Evolutionary conservation across 2,329 filamentous ascomycete genomes (phyloP), one percentile per base, ranked within the genome.

Genomic region (Geosmithia morbida): DNA sequence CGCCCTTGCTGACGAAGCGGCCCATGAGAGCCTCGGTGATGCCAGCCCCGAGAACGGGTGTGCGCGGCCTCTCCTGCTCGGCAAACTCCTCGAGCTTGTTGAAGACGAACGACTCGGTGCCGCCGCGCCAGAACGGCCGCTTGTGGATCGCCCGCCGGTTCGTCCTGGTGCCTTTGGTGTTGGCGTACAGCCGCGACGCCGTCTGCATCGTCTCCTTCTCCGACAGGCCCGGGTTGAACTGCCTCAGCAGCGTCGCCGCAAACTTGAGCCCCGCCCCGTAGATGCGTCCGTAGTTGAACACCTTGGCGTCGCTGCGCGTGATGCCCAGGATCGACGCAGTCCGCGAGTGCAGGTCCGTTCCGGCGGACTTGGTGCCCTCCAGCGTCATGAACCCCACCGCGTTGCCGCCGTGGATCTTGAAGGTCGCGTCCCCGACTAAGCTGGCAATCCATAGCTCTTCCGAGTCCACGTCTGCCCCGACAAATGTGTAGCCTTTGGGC

Each of bases 371-470:
- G 45, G 87, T 92, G 14, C 92, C 90, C 66, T 98, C 94, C 1
- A 98, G 71, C 0, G 92, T 98, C 94, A 98, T 98, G 69, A 98
- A 98, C 0, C 94, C 92, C 49, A 98, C 86, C 1, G 94, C 92
- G 59, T 96, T 97, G 47, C 92, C 94, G 41, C 92, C 94, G 55
- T 98, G 92, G 1, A 98, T 71, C 58, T 87, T 84, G 68, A 98
- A 98, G 20, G 89, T 88, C 3, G 92, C 87, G 61, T 98, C 92
- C 20, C 92, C 92, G 2, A 98, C 79, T 1, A 98, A 72, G 62
- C 87, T 95, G 3, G 92, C 94, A 57, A 98, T 98, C 92, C 94
- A 98, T 7, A 98, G 74, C 63, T 98, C 92, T 61, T 98, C 83
- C 2, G 89, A 96, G 60, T 98, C 92, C 4, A 98, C 92, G 65